These are phyloP conservation scores for Phytopythium chamaehyphon DNA, from an alignment of 352 stramenopile species.

Conservation along the genomic window DNA sequence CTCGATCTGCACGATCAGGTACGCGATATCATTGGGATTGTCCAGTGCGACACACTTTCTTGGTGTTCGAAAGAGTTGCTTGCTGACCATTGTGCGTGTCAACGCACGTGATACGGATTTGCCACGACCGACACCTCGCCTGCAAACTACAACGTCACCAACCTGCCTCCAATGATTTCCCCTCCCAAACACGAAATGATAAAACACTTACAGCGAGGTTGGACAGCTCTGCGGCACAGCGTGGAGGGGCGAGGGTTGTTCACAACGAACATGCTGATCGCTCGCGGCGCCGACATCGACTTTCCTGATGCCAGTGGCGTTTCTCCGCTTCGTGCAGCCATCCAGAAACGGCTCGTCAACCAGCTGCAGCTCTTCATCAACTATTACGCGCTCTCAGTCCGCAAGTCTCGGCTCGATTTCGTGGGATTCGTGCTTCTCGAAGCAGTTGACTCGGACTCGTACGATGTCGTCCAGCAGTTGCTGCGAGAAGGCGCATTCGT, in stretches of 20 bases:
- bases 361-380: not conserved
- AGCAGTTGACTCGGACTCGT: conserved; percentile 16
- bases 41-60: no score
- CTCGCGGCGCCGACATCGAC: conserved; percentile 18
- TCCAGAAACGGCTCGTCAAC: conserved; percentile 6
- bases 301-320: conserved; percentile 16
- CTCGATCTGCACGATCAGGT: conserved; percentile 17
- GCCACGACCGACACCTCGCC: no score
- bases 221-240: conserved; percentile 12
- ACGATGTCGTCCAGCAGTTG: conserved; percentile 19
- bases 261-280: conserved; percentile 27
- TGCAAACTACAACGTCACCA: no score
- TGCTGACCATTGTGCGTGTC: no score
- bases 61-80: no score
- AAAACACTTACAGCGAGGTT: conserved; percentile 3
- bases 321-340: conserved; percentile 18
- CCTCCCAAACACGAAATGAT: not conserved
- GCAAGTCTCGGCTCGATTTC: conserved; percentile 7
- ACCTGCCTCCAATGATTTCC: no score
- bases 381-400: not conserved
- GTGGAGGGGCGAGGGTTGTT: conserved; percentile 8
- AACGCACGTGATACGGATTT: no score
- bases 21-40: not conserved
- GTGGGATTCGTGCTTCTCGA: conserved; percentile 18
- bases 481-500: conserved; percentile 19